Base-by-base conservation (phyloP, 75 land plant species). In the Selaginella tamariscina region DNA sequence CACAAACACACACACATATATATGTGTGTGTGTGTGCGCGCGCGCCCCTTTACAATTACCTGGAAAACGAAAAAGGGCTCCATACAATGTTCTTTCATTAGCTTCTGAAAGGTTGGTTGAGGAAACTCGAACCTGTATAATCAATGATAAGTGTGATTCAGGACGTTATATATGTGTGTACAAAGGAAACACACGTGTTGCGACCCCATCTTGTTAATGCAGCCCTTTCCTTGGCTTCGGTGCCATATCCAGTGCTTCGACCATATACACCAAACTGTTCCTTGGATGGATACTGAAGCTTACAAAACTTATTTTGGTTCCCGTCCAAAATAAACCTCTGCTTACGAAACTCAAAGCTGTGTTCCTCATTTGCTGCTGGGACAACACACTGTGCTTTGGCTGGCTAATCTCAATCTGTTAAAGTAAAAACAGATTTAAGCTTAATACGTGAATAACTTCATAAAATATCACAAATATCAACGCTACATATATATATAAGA, bases 21-120 rank as follows among this genome's bases (percentile, higher is more conserved):
- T n/a, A n/a, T n/a, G n/a, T n/a, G n/a, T n/a, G n/a, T n/a, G n/a
- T n/a, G n/a, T n/a, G n/a, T n/a, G n/a, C n/a, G n/a, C n/a, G n/a
- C n/a, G n/a, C n/a, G n/a, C n/a, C n/a, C n/a, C n/a, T n/a, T n/a
- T n/a, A 39, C 49, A 39, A 39, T 5, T 39, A 89, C 98, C 88
- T 94, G 98, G 75, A 94, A 94, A 31, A 94, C 98, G 79, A 94
- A 94, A 65, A 94, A 94, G 0, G 98, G 98, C 64, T 89, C 98
- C 96, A 83, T 89, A 70, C 86, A 81, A 24, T 94, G 84, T 76
- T 94, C 98, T 64, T 94, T 94, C 96, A 94, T 85, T 78, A 94
- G 74, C 65, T 83, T 85, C 70, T 80, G 84, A 70, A 94, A 94
- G 32, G 91, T 94, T 15, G 98, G 98, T 55, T 89, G 96, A 23